These are phyloP conservation scores for Citrus hindsii DNA, from an alignment of 345 rosid species.

Conservation along the genomic window DNA sequence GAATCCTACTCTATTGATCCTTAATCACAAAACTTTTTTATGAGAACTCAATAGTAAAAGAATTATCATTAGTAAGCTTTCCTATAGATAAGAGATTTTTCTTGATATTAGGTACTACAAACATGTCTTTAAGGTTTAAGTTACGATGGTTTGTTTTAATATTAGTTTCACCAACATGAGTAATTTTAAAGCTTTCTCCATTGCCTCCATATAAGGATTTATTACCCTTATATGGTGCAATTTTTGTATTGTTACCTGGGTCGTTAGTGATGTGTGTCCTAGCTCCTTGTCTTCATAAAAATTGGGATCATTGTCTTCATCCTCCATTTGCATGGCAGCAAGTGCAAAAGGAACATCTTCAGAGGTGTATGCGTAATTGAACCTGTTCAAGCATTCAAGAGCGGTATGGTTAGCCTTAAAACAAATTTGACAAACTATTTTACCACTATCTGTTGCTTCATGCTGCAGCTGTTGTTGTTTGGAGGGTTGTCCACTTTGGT, in stretches of 20 bases:
- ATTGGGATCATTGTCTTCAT: neutral
- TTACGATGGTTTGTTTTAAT: too few species aligned
- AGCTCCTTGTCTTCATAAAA: neutral
- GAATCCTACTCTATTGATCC: neutral
- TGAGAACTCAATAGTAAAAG: neutral
- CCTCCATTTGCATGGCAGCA: neutral
- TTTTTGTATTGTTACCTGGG: neutral
- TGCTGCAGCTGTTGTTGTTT: neutral
- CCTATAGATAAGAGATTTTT: neutral
- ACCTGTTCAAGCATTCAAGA: neutral
- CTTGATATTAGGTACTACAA: too few species aligned
- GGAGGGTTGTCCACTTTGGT: neutral
- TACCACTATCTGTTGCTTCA: neutral
- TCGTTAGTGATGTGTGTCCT: neutral
- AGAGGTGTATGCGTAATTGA: neutral
- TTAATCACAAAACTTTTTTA: neutral
- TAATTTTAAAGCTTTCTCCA: too few species aligned
- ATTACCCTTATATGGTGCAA: neutral
- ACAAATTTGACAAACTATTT: neutral
- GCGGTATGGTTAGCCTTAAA: neutral
- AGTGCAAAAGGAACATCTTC: neutral
- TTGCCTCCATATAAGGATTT: too few species aligned
- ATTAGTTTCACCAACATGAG: too few species aligned
- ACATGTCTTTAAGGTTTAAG: too few species aligned
- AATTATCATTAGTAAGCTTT: neutral